Evolutionary conservation across 306 rosid genomes (phyloP).

Genomic region (Cyclanthera cordifolia): DNA sequence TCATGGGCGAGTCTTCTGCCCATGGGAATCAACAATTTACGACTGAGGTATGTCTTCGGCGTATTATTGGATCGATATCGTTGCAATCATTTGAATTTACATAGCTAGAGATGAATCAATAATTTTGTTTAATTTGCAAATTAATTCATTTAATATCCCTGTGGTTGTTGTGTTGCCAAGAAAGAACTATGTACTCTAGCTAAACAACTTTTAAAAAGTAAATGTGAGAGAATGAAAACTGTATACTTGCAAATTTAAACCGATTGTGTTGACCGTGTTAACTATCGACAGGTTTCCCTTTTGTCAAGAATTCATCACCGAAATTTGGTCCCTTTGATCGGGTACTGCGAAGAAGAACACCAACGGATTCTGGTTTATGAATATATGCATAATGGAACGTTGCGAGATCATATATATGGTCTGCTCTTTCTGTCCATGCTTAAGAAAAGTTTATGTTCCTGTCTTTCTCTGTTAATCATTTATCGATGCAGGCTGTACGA

Average conservation of each 20-base stretch:
- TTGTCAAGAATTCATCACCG: conserved; percentile 93
- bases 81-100: not conserved
- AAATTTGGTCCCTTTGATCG: conserved; percentile 91
- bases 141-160: not conserved
- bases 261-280: conserved; percentile 4
- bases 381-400: conserved; percentile 93
- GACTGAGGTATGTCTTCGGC: conserved; percentile 46
- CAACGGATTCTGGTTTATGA: conserved; percentile 79
- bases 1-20: conserved; percentile 68
- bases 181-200: not conserved
- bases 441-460: not conserved
- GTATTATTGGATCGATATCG: not conserved
- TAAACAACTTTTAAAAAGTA: not conserved
- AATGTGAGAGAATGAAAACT: not conserved
- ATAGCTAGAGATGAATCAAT: not conserved
- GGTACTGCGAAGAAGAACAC: conserved; percentile 87
- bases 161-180: not conserved
- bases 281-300: conserved; percentile 66
- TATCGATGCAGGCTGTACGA: conserved; percentile 43
- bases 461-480: conserved; percentile 16
- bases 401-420: conserved; percentile 84
- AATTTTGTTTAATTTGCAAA: not conserved
- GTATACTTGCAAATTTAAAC: conserved; percentile 8
- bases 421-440: conserved; percentile 15
- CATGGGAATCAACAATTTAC: conserved; percentile 76